These are phyloP conservation scores for Pseudocercospora eumusae DNA, from an alignment of 2,329 filamentous ascomycete genomes.

Conservation along the genomic window DNA sequence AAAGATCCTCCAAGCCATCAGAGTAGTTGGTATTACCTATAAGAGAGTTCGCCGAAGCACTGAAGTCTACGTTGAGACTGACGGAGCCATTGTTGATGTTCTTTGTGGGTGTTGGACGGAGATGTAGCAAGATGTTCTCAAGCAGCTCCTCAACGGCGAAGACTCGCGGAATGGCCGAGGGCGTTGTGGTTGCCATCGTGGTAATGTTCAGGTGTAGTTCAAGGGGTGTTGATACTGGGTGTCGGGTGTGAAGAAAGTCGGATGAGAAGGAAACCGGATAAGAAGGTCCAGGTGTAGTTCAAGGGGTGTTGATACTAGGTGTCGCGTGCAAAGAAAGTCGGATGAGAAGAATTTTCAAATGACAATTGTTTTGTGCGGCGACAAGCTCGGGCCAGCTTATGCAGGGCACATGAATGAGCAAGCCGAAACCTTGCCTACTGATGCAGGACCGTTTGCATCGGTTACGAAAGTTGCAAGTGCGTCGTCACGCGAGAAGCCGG, in stretches of 20 bases:
- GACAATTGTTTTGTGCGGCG: slow-evolving; percentile 1
- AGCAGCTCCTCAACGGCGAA: slow-evolving; percentile 5
- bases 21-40: not conserved
- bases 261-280: not conserved
- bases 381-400: not conserved
- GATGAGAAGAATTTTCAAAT: not conserved
- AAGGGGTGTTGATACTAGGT: not conserved
- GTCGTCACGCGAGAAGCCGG: not conserved
- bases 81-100: not conserved
- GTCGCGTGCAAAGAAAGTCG: not conserved
- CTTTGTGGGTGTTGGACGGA: not conserved
- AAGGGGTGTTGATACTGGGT: not conserved
- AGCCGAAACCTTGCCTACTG: not conserved
- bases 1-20: slow-evolving; percentile 13
- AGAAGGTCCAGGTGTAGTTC: not conserved
- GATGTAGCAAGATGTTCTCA: slow-evolving; percentile 6
- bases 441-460: not conserved
- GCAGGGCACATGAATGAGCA: slow-evolving; percentile 1
- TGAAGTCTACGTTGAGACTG: not conserved
- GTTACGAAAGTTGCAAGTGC: not conserved
- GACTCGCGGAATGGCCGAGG: not conserved
- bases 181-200: not conserved
- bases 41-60: not conserved
- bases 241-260: not conserved
- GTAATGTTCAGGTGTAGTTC: not conserved